Conservation (phyloP, 352 stramenopile species). For the Phytopythium chamaehyphon region DNA sequence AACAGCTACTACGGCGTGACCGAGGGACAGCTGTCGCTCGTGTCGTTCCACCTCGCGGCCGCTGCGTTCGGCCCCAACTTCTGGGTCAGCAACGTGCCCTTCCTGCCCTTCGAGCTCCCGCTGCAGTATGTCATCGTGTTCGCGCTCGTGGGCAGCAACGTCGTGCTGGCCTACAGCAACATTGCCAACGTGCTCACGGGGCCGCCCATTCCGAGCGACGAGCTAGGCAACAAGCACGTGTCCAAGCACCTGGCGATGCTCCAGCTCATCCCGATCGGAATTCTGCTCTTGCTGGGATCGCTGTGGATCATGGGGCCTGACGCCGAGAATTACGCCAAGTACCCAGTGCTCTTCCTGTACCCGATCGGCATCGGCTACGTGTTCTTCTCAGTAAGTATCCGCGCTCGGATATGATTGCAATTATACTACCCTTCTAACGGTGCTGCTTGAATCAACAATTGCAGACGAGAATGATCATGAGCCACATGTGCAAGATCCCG, state of each 20-base stretch:
- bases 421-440: neutral
- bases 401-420: too few species aligned
- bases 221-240: conserved; percentile 83
- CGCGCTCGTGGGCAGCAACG: conserved; percentile 64
- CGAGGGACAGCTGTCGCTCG: conserved; percentile 76
- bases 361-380: conserved; percentile 81
- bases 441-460: neutral
- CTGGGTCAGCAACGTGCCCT: conserved; percentile 41
- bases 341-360: conserved; percentile 76
- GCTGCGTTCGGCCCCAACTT: conserved; percentile 53
- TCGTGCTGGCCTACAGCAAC: conserved; percentile 73
- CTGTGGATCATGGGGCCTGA: conserved; percentile 76
- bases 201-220: conserved; percentile 47
- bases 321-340: conserved; percentile 52
- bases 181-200: conserved; percentile 66
- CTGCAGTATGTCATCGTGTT: conserved; percentile 27
- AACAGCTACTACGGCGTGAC: conserved; percentile 84
- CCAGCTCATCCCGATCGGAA: conserved; percentile 68
- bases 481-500: conserved; percentile 89
- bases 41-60: conserved; percentile 57
- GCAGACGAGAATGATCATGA: conserved; percentile 88
- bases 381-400: conserved; percentile 67
- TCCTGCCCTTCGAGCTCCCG: conserved; percentile 15
- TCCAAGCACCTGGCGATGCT: conserved; percentile 73
- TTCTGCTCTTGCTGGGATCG: conserved; percentile 51